Conservation (phyloP, 345 rosid genomes). For the Cardiospermum halicacabum region DNA sequence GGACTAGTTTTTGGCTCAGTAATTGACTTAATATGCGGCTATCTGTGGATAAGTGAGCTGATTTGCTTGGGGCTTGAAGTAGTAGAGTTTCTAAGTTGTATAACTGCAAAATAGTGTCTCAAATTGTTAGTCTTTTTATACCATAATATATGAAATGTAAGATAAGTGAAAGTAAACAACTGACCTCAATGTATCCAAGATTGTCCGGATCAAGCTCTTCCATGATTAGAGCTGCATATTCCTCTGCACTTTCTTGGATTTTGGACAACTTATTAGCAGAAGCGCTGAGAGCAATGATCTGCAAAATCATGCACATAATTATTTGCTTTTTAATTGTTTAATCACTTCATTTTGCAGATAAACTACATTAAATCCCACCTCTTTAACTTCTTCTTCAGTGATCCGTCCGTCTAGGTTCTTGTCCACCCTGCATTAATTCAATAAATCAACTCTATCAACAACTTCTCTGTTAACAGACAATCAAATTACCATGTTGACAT, state of each 20-base stretch:
- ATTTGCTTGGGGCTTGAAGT: conserved; percentile 61
- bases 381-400: conserved; percentile 63
- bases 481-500: too few species aligned
- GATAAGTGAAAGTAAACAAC: too few species aligned
- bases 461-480: too few species aligned
- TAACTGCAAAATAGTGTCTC: conserved; percentile 28
- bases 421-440: conserved; percentile 61
- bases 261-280: conserved; percentile 71
- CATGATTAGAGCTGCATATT: conserved; percentile 82
- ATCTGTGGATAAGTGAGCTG: conserved; percentile 34
- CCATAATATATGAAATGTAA: too few species aligned
- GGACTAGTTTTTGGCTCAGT: conserved; percentile 68
- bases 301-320: conserved; percentile 8
- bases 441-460: too few species aligned
- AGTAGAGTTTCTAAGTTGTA: conserved; percentile 68
- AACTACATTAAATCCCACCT: conserved; percentile 34
- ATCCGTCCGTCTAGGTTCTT: conserved; percentile 75
- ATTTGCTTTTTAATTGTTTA: neutral
- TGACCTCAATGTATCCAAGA: conserved; percentile 74
- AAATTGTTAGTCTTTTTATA: neutral
- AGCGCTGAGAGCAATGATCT: conserved; percentile 80
- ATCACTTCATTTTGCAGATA: neutral
- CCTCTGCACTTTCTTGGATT: conserved; percentile 64
- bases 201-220: conserved; percentile 76
- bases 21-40: conserved; percentile 59